Evolutionary conservation across 129 eudicot species (phyloP).

Genomic region (Chrysanthemum lavandulifolium): DNA sequence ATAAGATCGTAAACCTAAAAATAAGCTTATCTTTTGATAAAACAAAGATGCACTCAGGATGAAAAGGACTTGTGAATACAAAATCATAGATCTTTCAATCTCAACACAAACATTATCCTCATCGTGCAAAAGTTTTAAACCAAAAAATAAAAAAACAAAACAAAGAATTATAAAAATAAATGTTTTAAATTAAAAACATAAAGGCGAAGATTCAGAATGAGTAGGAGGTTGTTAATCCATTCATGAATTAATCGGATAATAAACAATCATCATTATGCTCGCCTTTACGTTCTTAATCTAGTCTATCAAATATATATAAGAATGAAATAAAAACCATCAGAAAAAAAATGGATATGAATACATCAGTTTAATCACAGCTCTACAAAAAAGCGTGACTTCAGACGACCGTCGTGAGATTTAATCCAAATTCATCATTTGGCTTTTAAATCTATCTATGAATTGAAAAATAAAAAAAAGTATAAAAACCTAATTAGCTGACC

Average conservation of each 20-base stretch:
- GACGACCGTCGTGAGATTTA: constrained; percentile 36
- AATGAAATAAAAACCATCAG: constrained; percentile 19
- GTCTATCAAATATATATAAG: background rate
- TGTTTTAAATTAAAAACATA: background rate
- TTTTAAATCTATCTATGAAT: background rate
- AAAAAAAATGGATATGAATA: constrained; percentile 12
- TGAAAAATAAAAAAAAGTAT: background rate
- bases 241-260: constrained; percentile 25
- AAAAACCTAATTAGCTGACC: background rate
- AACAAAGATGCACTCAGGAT: constrained; percentile 17
- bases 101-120: constrained; percentile 18
- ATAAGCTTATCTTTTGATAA: background rate
- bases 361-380: constrained; percentile 31
- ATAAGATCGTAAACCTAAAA: background rate
- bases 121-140: background rate
- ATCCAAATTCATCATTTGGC: constrained; percentile 25
- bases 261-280: constrained; percentile 31
- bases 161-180: background rate
- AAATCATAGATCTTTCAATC: constrained; percentile 20
- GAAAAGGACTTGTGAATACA: constrained; percentile 21
- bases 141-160: background rate
- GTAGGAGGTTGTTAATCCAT: constrained; percentile 28
- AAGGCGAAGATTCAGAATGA: constrained; percentile 17
- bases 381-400: constrained; percentile 31
- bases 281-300: background rate